Evolutionary conservation across 2,329 filamentous ascomycete species (phyloP).

Genomic region (Calonectria fujianensis): DNA sequence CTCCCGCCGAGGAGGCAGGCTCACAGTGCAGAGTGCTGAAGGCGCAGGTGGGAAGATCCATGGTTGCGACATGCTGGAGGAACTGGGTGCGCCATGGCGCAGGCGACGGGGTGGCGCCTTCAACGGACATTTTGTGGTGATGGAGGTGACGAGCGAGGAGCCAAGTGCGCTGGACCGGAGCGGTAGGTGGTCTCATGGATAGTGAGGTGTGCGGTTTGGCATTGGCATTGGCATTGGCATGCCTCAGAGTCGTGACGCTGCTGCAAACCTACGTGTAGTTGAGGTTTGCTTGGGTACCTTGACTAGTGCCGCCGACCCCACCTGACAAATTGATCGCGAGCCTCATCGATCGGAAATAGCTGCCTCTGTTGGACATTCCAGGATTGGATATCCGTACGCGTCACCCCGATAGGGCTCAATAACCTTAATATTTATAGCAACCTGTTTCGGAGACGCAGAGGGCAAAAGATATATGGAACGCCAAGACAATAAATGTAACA

Average conservation of each 20-base stretch:
- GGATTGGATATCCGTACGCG: slow-evolving; percentile 17
- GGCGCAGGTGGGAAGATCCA: slow-evolving; percentile 69
- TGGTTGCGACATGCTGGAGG: slow-evolving; percentile 68
- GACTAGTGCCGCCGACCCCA: slow-evolving; percentile 28
- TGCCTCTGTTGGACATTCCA: slow-evolving; percentile 17
- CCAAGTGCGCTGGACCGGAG: slow-evolving; percentile 51
- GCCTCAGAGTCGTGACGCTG: slow-evolving; percentile 9
- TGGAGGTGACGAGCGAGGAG: slow-evolving; percentile 56
- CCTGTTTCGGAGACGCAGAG: slow-evolving; percentile 7
- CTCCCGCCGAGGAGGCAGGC: slow-evolving; percentile 62
- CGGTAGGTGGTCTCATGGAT: slow-evolving; percentile 47
- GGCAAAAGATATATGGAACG: slow-evolving; percentile 8
- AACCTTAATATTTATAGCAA: slow-evolving; percentile 24
- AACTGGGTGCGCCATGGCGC: slow-evolving; percentile 74
- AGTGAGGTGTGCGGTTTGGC: neutral
- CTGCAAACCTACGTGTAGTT: slow-evolving; percentile 26
- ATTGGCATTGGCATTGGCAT: neutral
- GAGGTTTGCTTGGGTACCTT: slow-evolving; percentile 26
- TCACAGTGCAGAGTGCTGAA: slow-evolving; percentile 70
- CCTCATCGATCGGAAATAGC: slow-evolving; percentile 21
- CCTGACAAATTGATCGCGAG: slow-evolving; percentile 24
- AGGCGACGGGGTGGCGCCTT: slow-evolving; percentile 48
- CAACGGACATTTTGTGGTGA: slow-evolving; percentile 53
- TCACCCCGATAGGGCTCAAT: slow-evolving; percentile 14
- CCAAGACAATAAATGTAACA: slow-evolving; percentile 21